phyloP scores from a whole-genome alignment of 108 stramenopile genomes.

The Pseudonitzschia delicatissima region DNA sequence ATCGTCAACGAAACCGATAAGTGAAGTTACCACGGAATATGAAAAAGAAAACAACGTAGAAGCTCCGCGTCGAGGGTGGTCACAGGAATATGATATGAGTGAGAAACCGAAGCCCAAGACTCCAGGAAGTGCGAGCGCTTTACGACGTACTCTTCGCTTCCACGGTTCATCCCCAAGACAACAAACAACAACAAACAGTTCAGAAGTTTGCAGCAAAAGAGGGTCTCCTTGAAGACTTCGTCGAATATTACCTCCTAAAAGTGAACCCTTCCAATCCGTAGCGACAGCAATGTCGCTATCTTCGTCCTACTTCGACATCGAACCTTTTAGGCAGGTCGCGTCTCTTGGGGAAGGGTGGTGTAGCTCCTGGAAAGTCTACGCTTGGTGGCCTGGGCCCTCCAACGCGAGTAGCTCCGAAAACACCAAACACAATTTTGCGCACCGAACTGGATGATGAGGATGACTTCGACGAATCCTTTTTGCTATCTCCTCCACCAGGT shows the following conservation, averaged over 20 bases:
- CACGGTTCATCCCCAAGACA: background rate
- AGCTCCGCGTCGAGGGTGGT: too few relatives aligned
- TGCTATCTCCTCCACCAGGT: conserved; percentile 34
- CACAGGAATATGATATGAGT: background rate
- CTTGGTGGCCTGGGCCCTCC: conserved; percentile 19
- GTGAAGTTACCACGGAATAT: background rate
- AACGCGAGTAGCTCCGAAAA: conserved; percentile 29
- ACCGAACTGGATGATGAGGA: conserved; percentile 27
- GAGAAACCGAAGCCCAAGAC: background rate
- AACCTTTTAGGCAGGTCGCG: background rate
- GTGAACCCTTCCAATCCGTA: background rate
- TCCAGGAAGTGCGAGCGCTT: conserved; percentile 10
- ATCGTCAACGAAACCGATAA: background rate
- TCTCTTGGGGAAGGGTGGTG: background rate
- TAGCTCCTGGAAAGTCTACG: conserved; percentile 4
- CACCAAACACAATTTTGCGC: conserved; percentile 38
- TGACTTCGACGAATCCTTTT: conserved; percentile 28
- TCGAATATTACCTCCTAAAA: background rate
- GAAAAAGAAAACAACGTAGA: background rate
- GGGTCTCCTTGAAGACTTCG: background rate
- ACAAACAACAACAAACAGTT: background rate
- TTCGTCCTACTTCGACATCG: too few relatives aligned
- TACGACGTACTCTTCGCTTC: conserved; percentile 2
- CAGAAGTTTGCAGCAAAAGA: background rate
- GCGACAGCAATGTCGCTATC: conserved; percentile 3